A percentile compares a stretch with the other conserved stretches of the same genome.
phyloP scores from a whole-genome alignment of 2,329 filamentous ascomycete species.

The Sporothrix curviconia region DNA sequence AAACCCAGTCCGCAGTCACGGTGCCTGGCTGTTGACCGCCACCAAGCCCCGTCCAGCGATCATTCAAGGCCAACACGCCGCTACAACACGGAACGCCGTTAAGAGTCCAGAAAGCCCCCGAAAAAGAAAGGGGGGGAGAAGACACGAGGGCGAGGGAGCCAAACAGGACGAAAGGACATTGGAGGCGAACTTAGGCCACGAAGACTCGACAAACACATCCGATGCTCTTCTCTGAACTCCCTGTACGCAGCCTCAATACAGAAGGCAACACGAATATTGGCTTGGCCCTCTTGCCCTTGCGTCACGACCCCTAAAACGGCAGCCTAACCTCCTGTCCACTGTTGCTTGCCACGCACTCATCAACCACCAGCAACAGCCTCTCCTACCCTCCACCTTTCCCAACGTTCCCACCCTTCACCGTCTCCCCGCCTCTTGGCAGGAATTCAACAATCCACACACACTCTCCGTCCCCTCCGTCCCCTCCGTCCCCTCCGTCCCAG shows the following conservation, averaged over 20 bases:
- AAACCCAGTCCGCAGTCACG: no score
- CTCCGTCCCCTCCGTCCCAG: no score
- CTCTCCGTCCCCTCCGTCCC: no score
- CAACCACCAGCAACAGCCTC: background rate
- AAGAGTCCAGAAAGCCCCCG: background rate
- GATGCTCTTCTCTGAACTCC: no score
- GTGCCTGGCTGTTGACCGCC: no score
- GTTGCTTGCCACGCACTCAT: background rate
- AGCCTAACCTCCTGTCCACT: background rate
- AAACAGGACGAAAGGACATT: background rate
- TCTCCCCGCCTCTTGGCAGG: slow-evolving; percentile 5
- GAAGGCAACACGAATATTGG: background rate
- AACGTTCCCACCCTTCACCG: background rate
- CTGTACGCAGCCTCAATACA: no score
- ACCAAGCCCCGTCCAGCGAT: background rate
- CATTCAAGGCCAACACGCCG: background rate
- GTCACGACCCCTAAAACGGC: background rate
- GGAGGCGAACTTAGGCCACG: no score
- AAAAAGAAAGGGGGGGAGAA: background rate
- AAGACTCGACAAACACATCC: no score
- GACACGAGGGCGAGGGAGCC: background rate
- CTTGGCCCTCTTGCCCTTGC: slow-evolving; percentile 1
- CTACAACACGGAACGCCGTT: background rate
- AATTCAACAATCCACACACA: no score
- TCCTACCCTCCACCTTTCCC: background rate